Conservation (phyloP, 2,329 filamentous ascomycete genomes). For the Diaporthe citri region DNA sequence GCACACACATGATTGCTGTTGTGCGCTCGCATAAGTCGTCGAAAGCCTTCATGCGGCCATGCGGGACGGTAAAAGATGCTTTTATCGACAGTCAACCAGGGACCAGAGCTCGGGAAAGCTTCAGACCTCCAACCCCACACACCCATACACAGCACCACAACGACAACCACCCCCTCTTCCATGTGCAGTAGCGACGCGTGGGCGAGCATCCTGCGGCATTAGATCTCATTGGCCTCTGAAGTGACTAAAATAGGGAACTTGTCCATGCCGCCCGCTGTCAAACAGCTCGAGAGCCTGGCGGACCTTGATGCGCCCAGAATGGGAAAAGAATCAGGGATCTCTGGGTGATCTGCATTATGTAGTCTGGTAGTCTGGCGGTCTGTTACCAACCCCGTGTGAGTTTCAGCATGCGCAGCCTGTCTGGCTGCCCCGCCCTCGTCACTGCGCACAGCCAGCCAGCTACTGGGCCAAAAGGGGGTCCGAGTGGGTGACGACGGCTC, state of each 20-base stretch:
- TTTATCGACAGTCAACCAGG: background rate
- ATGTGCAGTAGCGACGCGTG: background rate
- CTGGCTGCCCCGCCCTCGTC: constrained; percentile 12
- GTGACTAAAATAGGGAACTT: background rate
- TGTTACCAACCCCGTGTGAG: constrained; percentile 15
- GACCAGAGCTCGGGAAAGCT: constrained; percentile 14
- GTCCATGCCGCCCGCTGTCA: background rate
- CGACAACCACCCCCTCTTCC: background rate
- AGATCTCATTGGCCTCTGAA: background rate
- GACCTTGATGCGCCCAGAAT: background rate
- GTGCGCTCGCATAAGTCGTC: background rate
- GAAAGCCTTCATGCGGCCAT: constrained; percentile 7
- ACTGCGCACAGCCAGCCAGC: constrained; percentile 33
- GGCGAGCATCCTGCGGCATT: background rate
- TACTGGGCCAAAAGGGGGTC: background rate
- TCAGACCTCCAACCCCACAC: background rate
- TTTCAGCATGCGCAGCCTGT: constrained; percentile 15
- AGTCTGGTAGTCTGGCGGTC: constrained; percentile 28
- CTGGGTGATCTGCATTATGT: constrained; percentile 14
- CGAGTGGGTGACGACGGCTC: constrained; percentile 30
- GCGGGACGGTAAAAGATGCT: background rate
- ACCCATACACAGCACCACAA: too few relatives aligned
- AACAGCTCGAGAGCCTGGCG: background rate
- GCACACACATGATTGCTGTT: background rate
- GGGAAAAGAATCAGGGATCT: background rate